Evolutionary conservation across 1,284 basidiomycete genomes (phyloP).

Genomic region (Ustilago curta): DNA sequence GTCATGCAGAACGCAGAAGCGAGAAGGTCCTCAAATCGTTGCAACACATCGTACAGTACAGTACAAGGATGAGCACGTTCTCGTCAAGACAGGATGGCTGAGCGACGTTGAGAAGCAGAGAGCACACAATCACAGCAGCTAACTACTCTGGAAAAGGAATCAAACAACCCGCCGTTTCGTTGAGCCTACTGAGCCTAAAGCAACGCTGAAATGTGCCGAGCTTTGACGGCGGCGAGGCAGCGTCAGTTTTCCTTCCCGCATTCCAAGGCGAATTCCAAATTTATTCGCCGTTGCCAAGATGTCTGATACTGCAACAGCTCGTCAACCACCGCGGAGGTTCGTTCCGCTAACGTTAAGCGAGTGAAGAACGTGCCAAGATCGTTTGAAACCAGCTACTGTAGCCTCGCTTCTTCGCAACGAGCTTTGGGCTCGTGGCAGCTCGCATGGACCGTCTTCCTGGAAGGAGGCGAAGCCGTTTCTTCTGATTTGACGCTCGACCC

Average conservation of each 20-base stretch:
- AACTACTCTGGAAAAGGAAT: no score
- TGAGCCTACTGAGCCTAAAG: background rate
- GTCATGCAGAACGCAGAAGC: background rate
- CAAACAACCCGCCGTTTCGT: background rate
- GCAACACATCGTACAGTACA: background rate
- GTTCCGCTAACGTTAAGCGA: slow-evolving; percentile 16
- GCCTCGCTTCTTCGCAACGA: background rate
- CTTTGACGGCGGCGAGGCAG: background rate
- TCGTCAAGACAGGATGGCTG: background rate
- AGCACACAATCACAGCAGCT: background rate
- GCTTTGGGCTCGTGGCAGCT: background rate
- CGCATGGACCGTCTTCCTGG: slow-evolving; percentile 1
- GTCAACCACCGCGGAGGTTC: no score
- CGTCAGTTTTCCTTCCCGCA: background rate
- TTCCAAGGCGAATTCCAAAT: background rate
- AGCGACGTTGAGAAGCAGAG: background rate
- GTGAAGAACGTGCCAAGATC: slow-evolving; percentile 22
- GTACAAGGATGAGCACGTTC: slow-evolving; percentile 4
- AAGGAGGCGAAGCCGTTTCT: background rate
- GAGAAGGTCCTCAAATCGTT: background rate
- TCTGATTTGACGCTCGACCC: background rate
- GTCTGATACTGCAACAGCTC: background rate
- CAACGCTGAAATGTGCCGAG: background rate
- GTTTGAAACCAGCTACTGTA: slow-evolving; percentile 11
- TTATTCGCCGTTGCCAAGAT: slow-evolving; percentile 1